A percentile compares a stretch with the other conserved stretches of the same genome.
phyloP scores from a whole-genome alignment of 2,329 filamentous ascomycete genomes.

The Cercospora janseana region DNA sequence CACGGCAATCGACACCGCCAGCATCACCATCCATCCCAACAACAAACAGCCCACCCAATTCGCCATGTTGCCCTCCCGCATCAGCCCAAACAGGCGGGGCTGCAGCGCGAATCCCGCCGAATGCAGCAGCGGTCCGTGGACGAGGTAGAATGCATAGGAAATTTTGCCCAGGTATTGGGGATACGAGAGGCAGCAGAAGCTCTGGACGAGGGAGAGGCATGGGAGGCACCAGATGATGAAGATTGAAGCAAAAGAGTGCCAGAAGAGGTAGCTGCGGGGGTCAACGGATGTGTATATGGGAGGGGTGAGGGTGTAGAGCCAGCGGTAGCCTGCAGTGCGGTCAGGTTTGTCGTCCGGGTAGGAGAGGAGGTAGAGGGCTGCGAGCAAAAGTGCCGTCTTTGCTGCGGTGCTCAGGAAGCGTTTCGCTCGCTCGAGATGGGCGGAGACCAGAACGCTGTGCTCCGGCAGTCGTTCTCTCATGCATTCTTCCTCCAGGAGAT shows the following conservation, averaged over 20 bases:
- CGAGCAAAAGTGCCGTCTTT: constrained; percentile 5
- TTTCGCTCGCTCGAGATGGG: neutral
- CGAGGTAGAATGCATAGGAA: constrained; percentile 21
- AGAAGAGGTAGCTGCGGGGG: constrained; percentile 9
- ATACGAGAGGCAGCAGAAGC: constrained; percentile 6
- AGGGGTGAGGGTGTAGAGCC: constrained; percentile 9
- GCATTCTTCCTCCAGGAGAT: neutral
- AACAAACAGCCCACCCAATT: constrained; percentile 10
- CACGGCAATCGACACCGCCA: constrained; percentile 6
- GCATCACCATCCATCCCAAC: constrained; percentile 17
- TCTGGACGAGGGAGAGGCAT: neutral
- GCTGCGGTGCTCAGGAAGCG: neutral
- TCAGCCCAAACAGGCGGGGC: constrained; percentile 4
- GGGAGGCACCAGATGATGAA: constrained; percentile 16
- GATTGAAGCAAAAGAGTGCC: constrained; percentile 15
- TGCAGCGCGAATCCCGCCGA: constrained; percentile 17
- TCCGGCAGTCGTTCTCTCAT: neutral
- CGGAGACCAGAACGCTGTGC: neutral
- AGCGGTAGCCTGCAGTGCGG: constrained; percentile 15
- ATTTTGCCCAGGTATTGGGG: constrained; percentile 23
- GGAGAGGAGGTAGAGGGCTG: constrained; percentile 15
- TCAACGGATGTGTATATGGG: neutral
- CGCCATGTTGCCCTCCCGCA: neutral
- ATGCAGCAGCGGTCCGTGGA: constrained; percentile 22
- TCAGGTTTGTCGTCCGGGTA: constrained; percentile 20